phyloP scores from a whole-genome alignment of 139 green algal species.

The Micractinium sp. region DNA sequence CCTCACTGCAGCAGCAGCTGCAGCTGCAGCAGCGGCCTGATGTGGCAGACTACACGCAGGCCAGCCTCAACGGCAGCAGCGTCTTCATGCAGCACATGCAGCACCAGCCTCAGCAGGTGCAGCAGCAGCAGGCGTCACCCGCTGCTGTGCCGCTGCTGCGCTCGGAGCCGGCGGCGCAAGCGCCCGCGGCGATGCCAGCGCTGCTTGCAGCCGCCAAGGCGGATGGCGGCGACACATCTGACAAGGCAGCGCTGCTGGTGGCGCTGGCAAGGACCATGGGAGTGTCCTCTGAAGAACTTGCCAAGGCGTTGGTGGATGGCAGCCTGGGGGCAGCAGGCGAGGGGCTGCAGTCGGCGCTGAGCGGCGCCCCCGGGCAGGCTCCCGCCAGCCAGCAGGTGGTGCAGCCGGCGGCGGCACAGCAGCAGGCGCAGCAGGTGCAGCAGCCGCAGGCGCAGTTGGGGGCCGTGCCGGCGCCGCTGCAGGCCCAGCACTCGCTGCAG shows the following conservation, averaged over 20 bases:
- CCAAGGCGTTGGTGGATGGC: background rate
- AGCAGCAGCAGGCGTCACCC: background rate
- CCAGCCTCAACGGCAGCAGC: background rate
- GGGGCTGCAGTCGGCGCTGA: no score
- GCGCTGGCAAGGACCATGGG: conserved; percentile 4
- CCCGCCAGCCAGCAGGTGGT: no score
- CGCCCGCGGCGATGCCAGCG: no score
- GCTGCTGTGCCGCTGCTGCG: background rate
- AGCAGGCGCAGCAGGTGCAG: background rate
- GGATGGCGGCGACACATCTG: background rate
- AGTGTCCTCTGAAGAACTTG: background rate
- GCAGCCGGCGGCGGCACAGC: no score
- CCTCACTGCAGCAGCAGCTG: background rate
- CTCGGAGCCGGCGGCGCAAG: background rate
- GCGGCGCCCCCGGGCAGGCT: no score
- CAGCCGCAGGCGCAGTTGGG: background rate
- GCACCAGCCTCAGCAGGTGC: background rate
- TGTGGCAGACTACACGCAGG: background rate
- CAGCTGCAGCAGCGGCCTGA: background rate
- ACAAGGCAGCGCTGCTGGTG: conserved; percentile 10
- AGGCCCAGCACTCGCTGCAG: background rate
- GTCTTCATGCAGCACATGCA: conserved; percentile 18
- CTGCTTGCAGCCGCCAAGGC: background rate
- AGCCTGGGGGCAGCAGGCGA: background rate
- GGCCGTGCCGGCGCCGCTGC: background rate